These are phyloP conservation scores for Alternaria sp. DNA, from an alignment of 2,329 filamentous ascomycete species.

Conservation along the genomic window DNA sequence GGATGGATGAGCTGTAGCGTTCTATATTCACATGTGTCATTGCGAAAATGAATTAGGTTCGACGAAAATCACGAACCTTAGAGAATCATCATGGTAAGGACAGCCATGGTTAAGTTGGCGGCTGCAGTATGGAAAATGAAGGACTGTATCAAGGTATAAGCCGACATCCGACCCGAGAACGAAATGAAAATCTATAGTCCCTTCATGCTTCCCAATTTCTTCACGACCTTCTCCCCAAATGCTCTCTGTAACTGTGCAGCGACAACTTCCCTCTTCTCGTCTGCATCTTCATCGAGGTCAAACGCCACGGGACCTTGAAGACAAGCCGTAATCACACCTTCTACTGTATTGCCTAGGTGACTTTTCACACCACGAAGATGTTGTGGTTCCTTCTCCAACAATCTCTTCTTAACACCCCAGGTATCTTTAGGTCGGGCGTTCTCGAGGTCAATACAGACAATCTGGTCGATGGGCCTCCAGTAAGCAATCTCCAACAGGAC, in stretches of 20 bases:
- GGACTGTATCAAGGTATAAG: background rate
- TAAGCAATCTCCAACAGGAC: constrained; percentile 64
- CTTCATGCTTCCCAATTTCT: constrained; percentile 38
- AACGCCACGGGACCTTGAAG: constrained; percentile 41
- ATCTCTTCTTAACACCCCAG: constrained; percentile 45
- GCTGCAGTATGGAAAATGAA: background rate
- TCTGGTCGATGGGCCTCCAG: constrained; percentile 58
- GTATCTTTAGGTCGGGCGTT: constrained; percentile 52
- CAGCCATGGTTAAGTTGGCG: background rate
- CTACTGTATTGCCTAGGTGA: constrained; percentile 35
- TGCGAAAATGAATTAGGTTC: background rate
- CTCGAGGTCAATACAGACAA: constrained; percentile 51
- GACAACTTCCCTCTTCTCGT: constrained; percentile 43
- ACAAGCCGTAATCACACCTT: constrained; percentile 40
- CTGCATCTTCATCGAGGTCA: constrained; percentile 33
- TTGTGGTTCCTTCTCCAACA: constrained; percentile 31
- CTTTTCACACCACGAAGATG: constrained; percentile 36
- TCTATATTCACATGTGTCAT: background rate
- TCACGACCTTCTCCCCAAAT: constrained; percentile 46
- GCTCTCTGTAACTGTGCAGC: constrained; percentile 40
- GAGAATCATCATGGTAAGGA: background rate
- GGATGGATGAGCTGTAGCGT: background rate
- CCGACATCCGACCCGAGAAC: background rate
- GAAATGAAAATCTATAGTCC: constrained; percentile 11
- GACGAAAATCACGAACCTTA: background rate